phyloP scores from a whole-genome alignment of 1,284 basidiomycete genomes.

The Sphagnurus paluster region DNA sequence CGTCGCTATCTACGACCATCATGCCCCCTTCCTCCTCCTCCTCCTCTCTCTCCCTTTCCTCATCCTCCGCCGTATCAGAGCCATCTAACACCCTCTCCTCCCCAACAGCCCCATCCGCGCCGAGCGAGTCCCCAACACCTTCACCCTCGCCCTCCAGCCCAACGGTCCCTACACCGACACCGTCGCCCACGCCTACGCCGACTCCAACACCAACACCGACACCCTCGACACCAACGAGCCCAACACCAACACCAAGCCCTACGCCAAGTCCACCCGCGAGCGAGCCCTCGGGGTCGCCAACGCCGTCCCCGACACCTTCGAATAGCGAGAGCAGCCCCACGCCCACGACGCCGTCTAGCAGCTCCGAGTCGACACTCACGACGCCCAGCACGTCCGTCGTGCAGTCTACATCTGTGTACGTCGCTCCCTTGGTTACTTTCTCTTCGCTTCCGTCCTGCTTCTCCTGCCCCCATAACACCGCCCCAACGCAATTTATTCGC shows the following conservation, averaged over 20 bases:
- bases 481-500: too few species aligned
- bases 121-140: too few species aligned
- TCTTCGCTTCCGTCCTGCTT: too few species aligned
- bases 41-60: too few species aligned
- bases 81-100: too few species aligned
- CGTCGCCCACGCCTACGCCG: neutral
- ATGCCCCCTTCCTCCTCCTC: too few species aligned
- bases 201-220: neutral
- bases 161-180: neutral
- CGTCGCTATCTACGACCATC: too few species aligned
- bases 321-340: neutral
- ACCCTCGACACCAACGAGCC: neutral
- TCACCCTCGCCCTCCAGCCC: neutral
- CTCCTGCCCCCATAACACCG: too few species aligned
- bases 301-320: constrained; percentile 1
- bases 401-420: constrained; percentile 18
- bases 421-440: constrained; percentile 6
- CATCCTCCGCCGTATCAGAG: too few species aligned
- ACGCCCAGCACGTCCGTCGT: constrained; percentile 7
- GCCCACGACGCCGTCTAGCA: neutral
- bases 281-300: neutral
- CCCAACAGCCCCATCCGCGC: too few species aligned
- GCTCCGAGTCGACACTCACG: neutral
- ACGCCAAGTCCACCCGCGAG: neutral
- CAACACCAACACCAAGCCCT: neutral